Percentiles rank a stretch among this genome's conserved stretches.
Conservation (phyloP, 331 rosid species). For the Malus hybrid region DNA sequence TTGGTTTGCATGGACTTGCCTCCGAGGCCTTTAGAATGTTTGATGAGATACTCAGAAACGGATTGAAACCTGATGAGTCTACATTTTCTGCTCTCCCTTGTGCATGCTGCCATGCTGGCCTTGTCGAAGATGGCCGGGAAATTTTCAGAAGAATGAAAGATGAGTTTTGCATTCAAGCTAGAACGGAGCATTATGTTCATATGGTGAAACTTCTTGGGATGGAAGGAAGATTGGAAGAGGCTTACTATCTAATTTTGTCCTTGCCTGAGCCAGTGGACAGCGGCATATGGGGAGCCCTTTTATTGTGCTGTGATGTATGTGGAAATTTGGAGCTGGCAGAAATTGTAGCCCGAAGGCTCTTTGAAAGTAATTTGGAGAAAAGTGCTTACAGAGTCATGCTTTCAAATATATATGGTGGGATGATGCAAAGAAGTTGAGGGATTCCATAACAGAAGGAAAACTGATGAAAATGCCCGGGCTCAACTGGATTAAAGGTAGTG, state of each 20-base stretch:
- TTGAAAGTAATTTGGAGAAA: constrained; percentile 36
- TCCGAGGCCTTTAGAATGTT: constrained; percentile 53
- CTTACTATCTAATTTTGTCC: constrained; percentile 50
- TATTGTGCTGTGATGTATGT: constrained; percentile 66
- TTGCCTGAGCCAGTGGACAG: constrained; percentile 67
- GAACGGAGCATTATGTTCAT: constrained; percentile 73
- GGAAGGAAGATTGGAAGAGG: constrained; percentile 72
- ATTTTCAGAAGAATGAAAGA: constrained; percentile 60
- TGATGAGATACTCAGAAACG: constrained; percentile 35
- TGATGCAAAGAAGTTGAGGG: constrained; percentile 60
- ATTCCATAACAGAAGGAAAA: constrained; percentile 28
- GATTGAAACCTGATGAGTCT: constrained; percentile 57
- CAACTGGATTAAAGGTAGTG: constrained; percentile 51
- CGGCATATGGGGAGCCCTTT: constrained; percentile 80
- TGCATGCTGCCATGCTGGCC: constrained; percentile 80
- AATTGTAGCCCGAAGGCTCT: constrained; percentile 47
- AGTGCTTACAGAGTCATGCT: constrained; percentile 61
- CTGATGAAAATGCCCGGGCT: constrained; percentile 52
- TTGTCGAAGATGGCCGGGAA: constrained; percentile 55
- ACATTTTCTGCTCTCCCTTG: constrained; percentile 82
- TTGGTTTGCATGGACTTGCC: constrained; percentile 76
- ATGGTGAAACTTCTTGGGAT: constrained; percentile 81
- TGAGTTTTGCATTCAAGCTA: constrained; percentile 45
- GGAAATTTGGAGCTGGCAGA: constrained; percentile 68
- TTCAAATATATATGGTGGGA: constrained; percentile 74